Base-by-base conservation (phyloP, 139 green algal species). In the Chlamydomonas applanata region DNA sequence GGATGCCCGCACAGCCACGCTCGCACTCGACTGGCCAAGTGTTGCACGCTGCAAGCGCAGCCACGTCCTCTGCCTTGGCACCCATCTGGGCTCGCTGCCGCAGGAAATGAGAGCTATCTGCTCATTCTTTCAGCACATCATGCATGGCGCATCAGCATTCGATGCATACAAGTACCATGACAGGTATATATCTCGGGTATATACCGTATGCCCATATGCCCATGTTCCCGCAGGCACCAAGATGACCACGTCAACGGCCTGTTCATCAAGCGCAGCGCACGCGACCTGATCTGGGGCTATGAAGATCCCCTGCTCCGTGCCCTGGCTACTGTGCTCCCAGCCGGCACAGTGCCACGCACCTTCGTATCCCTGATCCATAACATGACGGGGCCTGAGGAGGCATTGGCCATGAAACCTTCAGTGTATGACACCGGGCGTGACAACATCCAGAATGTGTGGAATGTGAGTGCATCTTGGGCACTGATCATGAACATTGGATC, bases 271-370 rank as follows among this genome's bases (percentile, higher is more conserved):
- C 78, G 78, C 32, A 73, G 44, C 32, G 67, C 67, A 13, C 65
- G 20, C 33, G 78, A 83, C 34, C 66, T 83, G 36, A 30, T 83
- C 4, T 79, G 68, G 67, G 78, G 78, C 5, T 83, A 83, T 52
- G 72, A 82, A 65, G 78, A 83, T 57, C 44, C 70, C 45, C 67
- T 83, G 32, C 72, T 83, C 2, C 22, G 57, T 65, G 36, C 61
- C 4, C 72, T 83, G 44, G 19, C n/a, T 17, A 0, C 35, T 25
- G 44, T 83, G 57, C 57, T 83, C 44, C 71, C 71, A 20, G 4
- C n/a, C 17, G 65, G 65, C 45, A 62, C 73, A 44, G 36, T 83
- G 0, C 32, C 36, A 7, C 27, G 9, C 27, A 71, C 66, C 2
- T 4, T 2, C 2, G 67, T 79, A 32, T 40, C 35, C 25, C 60